These are phyloP conservation scores for Naganishia cerealis DNA, from an alignment of 1,284 basidiomycete species.

Conservation along the genomic window DNA sequence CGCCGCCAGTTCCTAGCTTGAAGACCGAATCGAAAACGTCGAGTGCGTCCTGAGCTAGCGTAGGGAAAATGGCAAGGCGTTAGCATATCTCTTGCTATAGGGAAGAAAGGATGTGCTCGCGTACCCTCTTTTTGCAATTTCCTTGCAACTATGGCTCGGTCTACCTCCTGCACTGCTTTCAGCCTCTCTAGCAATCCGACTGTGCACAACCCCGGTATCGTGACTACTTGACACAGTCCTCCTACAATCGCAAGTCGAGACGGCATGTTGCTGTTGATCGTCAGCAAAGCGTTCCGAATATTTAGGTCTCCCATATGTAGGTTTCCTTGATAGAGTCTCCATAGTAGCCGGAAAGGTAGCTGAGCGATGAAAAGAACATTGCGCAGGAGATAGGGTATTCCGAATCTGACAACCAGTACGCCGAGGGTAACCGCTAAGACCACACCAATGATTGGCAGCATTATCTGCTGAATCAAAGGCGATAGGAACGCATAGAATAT, in stretches of 20 bases:
- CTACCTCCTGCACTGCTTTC: slow-evolving; percentile 15
- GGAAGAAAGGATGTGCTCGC: neutral
- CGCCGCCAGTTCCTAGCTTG: slow-evolving; percentile 33
- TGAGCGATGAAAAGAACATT: neutral
- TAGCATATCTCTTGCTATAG: neutral
- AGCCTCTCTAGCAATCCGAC: slow-evolving; percentile 11
- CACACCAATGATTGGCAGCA: slow-evolving; percentile 2
- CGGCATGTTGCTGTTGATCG: slow-evolving; percentile 3
- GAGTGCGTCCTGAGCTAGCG: slow-evolving; percentile 24
- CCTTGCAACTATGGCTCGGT: slow-evolving; percentile 23
- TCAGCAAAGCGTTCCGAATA: slow-evolving; percentile 1
- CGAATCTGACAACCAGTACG: neutral
- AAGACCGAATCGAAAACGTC: slow-evolving; percentile 34
- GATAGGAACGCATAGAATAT: neutral
- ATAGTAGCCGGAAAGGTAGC: neutral
- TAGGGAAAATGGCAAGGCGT: neutral
- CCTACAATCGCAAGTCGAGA: slow-evolving; percentile 6
- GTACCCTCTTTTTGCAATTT: slow-evolving; percentile 30
- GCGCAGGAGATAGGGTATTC: slow-evolving; percentile 12
- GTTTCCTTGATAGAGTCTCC: slow-evolving; percentile 9
- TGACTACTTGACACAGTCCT: slow-evolving; percentile 5
- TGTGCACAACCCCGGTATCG: slow-evolving; percentile 6
- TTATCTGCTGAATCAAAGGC: neutral
- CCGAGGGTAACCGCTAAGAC: neutral
- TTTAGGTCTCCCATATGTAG: slow-evolving; percentile 7